These are phyloP conservation scores for Ustilago loliicola DNA, from an alignment of 1,284 basidiomycete species.

Conservation along the genomic window DNA sequence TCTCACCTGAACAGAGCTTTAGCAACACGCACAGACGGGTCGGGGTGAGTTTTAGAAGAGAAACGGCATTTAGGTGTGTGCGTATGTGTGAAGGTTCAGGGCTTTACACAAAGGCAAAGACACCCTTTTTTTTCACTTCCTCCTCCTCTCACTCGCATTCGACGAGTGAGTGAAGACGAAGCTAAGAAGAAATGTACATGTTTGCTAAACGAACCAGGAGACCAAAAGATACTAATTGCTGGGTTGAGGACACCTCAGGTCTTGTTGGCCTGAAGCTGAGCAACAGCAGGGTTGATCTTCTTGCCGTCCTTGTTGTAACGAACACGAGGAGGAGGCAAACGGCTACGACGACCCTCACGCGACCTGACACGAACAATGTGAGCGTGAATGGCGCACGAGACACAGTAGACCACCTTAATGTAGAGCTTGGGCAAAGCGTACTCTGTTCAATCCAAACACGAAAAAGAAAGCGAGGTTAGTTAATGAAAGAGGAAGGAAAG, in stretches of 20 bases:
- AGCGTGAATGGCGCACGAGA: constrained; percentile 99
- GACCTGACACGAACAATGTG: constrained; percentile 75
- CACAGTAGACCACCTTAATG: constrained; percentile 99
- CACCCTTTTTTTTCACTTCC: constrained; percentile 4
- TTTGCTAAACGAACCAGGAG: background rate
- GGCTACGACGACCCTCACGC: constrained; percentile 67
- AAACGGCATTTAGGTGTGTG: constrained; percentile 4
- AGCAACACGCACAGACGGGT: no score
- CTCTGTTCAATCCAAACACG: constrained; percentile 75
- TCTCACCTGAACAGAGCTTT: background rate
- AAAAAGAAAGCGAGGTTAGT: background rate
- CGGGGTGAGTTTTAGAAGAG: constrained; percentile 15
- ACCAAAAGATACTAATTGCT: no score
- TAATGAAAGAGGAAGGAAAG: background rate
- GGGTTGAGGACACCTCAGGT: no score
- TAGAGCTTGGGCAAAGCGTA: constrained; percentile 98
- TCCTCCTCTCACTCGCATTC: background rate
- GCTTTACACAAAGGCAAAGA: no score
- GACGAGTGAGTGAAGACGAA: background rate
- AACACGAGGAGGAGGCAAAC: constrained; percentile 86
- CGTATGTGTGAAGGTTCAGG: constrained; percentile 13
- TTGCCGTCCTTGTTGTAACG: constrained; percentile 96
- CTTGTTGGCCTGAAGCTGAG: constrained; percentile 54
- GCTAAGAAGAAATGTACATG: constrained; percentile 28
- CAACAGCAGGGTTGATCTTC: constrained; percentile 73